A percentile compares a stretch with the other conserved stretches of the same genome.
phyloP scores from a whole-genome alignment of 805 yeast species.

The Teunomyces aglyptinius region DNA sequence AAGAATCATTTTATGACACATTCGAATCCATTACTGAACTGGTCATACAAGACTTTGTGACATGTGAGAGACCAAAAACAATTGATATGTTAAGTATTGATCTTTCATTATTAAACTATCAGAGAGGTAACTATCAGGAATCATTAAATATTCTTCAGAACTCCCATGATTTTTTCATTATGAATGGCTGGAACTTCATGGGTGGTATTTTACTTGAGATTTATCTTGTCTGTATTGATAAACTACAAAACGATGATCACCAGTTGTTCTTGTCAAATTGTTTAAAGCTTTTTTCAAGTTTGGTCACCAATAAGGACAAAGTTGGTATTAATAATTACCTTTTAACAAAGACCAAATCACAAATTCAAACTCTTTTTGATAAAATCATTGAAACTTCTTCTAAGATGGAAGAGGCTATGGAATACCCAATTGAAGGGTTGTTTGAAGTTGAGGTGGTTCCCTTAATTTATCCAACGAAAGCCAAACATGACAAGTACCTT shows the following conservation, averaged over 20 bases:
- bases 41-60: constrained; percentile 52
- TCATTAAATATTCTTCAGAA: constrained; percentile 64
- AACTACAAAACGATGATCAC: constrained; percentile 24
- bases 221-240: constrained; percentile 66
- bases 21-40: constrained; percentile 56
- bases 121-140: constrained; percentile 51
- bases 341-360: constrained; percentile 16
- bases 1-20: constrained; percentile 18
- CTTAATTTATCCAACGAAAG: constrained; percentile 28
- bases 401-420: constrained; percentile 17
- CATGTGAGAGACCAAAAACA: constrained; percentile 56
- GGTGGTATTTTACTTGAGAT: constrained; percentile 64
- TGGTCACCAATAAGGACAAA: constrained; percentile 15
- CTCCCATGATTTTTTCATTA: constrained; percentile 65
- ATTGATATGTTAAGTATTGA: constrained; percentile 77
- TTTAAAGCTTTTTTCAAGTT: constrained; percentile 37
- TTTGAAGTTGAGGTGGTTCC: constrained; percentile 38
- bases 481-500: constrained; percentile 32
- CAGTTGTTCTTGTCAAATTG: constrained; percentile 37
- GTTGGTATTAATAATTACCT: constrained; percentile 29
- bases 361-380: constrained; percentile 16
- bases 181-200: constrained; percentile 72
- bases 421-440: constrained; percentile 33
- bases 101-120: constrained; percentile 67
- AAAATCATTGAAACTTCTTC: constrained; percentile 18